A percentile compares a stretch with the other conserved stretches of the same genome.
phyloP scores from a whole-genome alignment of 1,284 basidiomycete species.

The Cryptococcus sp. region DNA sequence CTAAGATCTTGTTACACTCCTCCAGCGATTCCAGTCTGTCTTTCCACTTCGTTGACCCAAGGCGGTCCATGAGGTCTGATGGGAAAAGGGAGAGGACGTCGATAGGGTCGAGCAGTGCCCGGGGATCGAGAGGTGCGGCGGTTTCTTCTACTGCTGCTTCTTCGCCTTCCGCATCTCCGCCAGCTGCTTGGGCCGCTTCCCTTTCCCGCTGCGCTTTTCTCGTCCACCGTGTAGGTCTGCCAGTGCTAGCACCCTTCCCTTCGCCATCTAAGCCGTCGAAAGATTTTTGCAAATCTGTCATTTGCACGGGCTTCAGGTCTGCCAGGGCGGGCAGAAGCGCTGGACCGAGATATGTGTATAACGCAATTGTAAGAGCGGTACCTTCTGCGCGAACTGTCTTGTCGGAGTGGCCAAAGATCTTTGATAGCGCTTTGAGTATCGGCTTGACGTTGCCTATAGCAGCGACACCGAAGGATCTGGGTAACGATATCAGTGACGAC shows the following conservation, averaged over 20 bases:
- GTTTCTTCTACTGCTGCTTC: conserved; percentile 52
- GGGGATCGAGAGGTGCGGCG: conserved; percentile 66
- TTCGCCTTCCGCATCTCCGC: conserved; percentile 50
- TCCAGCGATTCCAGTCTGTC: conserved; percentile 92
- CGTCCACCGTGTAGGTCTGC: conserved; percentile 79
- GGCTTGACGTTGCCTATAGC: conserved; percentile 71
- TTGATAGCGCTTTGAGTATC: conserved; percentile 82
- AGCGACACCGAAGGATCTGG: conserved; percentile 79
- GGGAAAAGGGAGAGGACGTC: conserved; percentile 77
- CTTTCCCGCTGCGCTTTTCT: conserved; percentile 74
- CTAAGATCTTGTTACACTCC: conserved; percentile 73
- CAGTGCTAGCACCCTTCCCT: conserved; percentile 75
- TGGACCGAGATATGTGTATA: conserved; percentile 88
- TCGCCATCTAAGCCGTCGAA: conserved; percentile 83
- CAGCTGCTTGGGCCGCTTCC: conserved; percentile 58
- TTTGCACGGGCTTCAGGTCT: conserved; percentile 98
- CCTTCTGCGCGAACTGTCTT: conserved; percentile 96
- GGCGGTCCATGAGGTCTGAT: conserved; percentile 67
- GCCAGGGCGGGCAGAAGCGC: conserved; percentile 82
- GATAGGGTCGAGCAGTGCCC: conserved; percentile 78
- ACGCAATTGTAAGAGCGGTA: conserved; percentile 67
- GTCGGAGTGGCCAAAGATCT: conserved; percentile 93
- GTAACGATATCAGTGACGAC: not conserved
- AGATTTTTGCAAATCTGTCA: conserved; percentile 89
- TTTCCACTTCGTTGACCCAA: conserved; percentile 96